phyloP scores from a whole-genome alignment of 768 basidiomycete genomes.

The Steccherinum ochraceum region DNA sequence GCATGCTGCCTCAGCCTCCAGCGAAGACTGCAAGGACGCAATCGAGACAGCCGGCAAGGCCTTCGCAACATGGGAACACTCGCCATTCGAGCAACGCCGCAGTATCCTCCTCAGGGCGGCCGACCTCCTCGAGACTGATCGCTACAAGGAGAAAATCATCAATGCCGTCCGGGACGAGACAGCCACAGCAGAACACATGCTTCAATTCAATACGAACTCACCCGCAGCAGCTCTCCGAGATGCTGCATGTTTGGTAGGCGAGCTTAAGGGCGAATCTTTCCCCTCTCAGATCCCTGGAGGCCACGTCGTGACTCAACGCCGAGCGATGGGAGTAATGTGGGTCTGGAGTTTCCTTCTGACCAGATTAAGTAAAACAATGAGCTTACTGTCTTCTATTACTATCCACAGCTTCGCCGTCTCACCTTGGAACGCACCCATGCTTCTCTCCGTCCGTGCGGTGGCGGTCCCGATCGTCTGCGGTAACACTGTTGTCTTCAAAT shows the following conservation, averaged over 20 bases:
- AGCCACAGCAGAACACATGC: slow-evolving; percentile 22
- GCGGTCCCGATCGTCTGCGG: slow-evolving; percentile 45
- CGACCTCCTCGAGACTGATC: slow-evolving; percentile 36
- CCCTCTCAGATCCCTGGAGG: slow-evolving; percentile 39
- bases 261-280: slow-evolving; percentile 38
- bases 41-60: slow-evolving; percentile 40
- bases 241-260: slow-evolving; percentile 28
- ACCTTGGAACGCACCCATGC: slow-evolving; percentile 51
- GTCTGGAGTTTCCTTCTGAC: slow-evolving; percentile 15
- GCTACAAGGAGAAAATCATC: slow-evolving; percentile 30
- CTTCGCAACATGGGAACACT: slow-evolving; percentile 42
- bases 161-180: slow-evolving; percentile 33
- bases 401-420: slow-evolving; percentile 40
- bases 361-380: neutral
- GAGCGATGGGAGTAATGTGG: slow-evolving; percentile 49
- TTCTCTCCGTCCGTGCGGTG: slow-evolving; percentile 38
- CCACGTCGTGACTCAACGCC: slow-evolving; percentile 35
- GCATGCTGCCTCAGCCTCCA: slow-evolving; percentile 36
- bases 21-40: slow-evolving; percentile 25
- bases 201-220: slow-evolving; percentile 20
- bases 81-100: slow-evolving; percentile 29
- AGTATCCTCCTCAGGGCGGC: slow-evolving; percentile 44
- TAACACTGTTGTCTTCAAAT: slow-evolving; percentile 49
- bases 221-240: slow-evolving; percentile 23
- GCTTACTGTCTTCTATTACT: neutral